Evolutionary conservation across 2,329 filamentous ascomycete species (phyloP).

Genomic region (Alternaria sp.): DNA sequence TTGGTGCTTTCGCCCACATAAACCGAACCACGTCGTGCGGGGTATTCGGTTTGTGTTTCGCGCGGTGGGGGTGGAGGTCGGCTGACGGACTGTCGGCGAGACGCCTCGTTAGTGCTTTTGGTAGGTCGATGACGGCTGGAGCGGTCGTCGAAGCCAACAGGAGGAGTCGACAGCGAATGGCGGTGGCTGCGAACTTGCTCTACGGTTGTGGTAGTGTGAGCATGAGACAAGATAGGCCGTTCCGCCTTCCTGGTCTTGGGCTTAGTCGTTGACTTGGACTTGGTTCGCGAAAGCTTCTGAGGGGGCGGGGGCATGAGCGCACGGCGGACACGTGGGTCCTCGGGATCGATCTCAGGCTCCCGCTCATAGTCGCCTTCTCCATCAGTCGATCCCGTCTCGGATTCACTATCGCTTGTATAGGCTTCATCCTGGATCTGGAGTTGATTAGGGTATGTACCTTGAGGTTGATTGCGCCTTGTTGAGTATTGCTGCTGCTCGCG

Average conservation of each 20-base stretch:
- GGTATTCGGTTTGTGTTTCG: constrained; percentile 40
- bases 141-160: constrained; percentile 22
- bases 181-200: constrained; percentile 14
- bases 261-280: constrained; percentile 13
- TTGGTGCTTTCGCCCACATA: constrained; percentile 34
- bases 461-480: too few relatives aligned
- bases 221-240: constrained; percentile 34
- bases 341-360: constrained; percentile 6
- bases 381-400: constrained; percentile 19
- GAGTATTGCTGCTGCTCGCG: constrained; percentile 30
- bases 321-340: constrained; percentile 12
- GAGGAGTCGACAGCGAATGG: constrained; percentile 14
- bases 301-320: constrained; percentile 37
- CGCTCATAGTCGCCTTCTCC: constrained; percentile 17
- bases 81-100: constrained; percentile 29
- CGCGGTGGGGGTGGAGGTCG: constrained; percentile 44
- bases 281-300: too few relatives aligned
- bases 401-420: too few relatives aligned
- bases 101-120: constrained; percentile 25
- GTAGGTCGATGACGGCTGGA: constrained; percentile 16
- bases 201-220: constrained; percentile 32
- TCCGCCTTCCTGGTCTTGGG: constrained; percentile 1
- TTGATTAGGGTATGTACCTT: too few relatives aligned
- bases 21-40: constrained; percentile 30
- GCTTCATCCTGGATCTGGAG: too few relatives aligned